These are phyloP conservation scores for Laburnicola sp. DNA, from an alignment of 2,329 filamentous ascomycete genomes.

Conservation along the genomic window DNA sequence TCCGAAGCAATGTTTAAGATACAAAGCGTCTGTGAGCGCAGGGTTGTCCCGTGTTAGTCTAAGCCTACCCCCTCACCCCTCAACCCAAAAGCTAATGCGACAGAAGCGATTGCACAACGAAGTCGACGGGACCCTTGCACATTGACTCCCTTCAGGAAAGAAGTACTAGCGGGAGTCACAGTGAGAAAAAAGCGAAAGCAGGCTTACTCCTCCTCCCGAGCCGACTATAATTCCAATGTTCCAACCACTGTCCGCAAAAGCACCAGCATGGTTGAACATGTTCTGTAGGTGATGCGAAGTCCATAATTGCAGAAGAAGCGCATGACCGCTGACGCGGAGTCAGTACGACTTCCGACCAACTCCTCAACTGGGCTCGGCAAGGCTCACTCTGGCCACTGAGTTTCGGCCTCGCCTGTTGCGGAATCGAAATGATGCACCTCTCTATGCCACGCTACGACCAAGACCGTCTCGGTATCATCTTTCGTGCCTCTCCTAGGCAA, in stretches of 20 bases:
- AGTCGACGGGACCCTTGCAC: no score
- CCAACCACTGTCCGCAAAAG: constrained; percentile 3
- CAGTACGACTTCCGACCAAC: constrained; percentile 74
- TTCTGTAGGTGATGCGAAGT: constrained; percentile 14
- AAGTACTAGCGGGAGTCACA: no score
- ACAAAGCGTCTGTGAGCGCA: no score
- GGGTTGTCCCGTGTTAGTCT: no score
- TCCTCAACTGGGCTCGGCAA: constrained; percentile 82
- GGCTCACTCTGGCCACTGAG: constrained; percentile 85
- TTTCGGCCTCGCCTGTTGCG: constrained; percentile 85
- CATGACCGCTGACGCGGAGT: background rate
- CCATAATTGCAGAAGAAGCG: background rate
- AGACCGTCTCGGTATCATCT: constrained; percentile 85
- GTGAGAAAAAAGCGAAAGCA: no score
- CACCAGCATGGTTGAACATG: constrained; percentile 16
- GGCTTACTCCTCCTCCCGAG: background rate
- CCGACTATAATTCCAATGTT: background rate
- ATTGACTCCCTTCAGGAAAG: no score
- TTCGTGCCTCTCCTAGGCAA: constrained; percentile 82
- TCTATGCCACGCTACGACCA: constrained; percentile 87
- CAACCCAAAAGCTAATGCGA: no score
- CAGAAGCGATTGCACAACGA: no score
- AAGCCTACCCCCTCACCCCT: no score
- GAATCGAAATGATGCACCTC: constrained; percentile 89
- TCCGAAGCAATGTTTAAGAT: background rate